Evolutionary conservation across 2,329 filamentous ascomycete genomes (phyloP).

Genomic region (Aphanoascus verrucosus): DNA sequence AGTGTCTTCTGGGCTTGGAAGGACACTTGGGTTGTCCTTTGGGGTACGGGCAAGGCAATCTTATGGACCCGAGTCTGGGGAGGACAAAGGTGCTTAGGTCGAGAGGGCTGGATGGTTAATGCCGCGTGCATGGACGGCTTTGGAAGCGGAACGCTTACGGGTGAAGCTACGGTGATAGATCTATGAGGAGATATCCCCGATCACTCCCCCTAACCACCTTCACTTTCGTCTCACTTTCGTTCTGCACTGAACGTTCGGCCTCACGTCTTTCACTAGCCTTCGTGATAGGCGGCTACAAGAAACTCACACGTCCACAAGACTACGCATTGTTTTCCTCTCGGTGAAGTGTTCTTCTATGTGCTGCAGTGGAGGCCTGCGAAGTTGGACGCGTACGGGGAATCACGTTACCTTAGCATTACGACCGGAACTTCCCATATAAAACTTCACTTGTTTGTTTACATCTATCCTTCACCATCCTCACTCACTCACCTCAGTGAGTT

Average conservation of each 20-base stretch:
- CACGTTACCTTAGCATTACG: too few relatives aligned
- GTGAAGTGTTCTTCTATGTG: too few relatives aligned
- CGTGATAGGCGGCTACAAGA: too few relatives aligned
- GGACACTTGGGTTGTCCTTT: constrained; percentile 41
- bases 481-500: too few relatives aligned
- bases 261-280: not conserved
- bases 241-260: not conserved
- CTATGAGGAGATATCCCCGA: constrained; percentile 13
- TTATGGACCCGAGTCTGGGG: constrained; percentile 52
- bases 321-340: too few relatives aligned
- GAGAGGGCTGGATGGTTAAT: constrained; percentile 47
- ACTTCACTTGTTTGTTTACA: too few relatives aligned
- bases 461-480: too few relatives aligned
- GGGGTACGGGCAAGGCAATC: constrained; percentile 46
- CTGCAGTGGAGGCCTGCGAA: too few relatives aligned
- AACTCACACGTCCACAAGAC: too few relatives aligned
- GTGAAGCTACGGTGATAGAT: constrained; percentile 30
- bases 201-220: not conserved
- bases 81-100: constrained; percentile 29
- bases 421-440: too few relatives aligned
- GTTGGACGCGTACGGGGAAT: too few relatives aligned
- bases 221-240: not conserved
- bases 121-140: constrained; percentile 39
- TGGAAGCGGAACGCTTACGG: constrained; percentile 26
- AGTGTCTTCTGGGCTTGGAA: constrained; percentile 35